Percentiles rank a stretch among this genome's conserved stretches.
These are phyloP conservation scores for Cyamopsis tetragonoloba DNA, from an alignment of 306 rosid species.

Conservation along the genomic window DNA sequence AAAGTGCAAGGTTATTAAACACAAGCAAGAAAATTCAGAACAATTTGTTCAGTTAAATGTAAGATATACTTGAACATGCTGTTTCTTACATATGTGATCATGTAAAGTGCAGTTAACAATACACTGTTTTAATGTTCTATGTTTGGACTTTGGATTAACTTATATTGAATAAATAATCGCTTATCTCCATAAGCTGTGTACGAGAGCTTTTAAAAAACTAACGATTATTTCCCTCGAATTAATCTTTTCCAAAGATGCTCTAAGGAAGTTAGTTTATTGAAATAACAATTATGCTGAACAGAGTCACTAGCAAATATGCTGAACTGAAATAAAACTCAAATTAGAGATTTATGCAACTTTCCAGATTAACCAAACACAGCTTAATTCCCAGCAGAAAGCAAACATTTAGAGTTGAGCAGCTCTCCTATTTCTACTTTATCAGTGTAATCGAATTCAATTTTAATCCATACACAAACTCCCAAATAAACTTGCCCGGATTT, in stretches of 20 bases:
- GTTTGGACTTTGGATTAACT: no score
- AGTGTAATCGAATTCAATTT: background rate
- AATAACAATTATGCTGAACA: slow-evolving; percentile 3
- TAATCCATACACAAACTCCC: slow-evolving; percentile 12
- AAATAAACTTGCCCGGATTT: background rate
- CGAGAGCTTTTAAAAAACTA: no score
- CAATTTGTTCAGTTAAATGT: background rate
- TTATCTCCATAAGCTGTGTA: no score
- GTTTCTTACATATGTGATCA: background rate
- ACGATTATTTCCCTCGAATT: no score
- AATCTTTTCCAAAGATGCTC: no score
- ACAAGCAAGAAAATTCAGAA: background rate
- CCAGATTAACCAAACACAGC: background rate
- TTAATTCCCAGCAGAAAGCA: slow-evolving; percentile 3
- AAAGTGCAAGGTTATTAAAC: background rate
- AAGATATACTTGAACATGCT: background rate
- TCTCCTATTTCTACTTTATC: background rate
- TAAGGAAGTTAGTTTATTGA: background rate
- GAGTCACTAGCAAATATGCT: background rate
- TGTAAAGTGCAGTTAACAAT: background rate
- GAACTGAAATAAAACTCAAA: background rate
- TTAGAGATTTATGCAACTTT: background rate
- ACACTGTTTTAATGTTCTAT: no score
- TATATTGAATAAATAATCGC: no score
- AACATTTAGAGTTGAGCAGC: background rate